Percentiles rank a stretch among this genome's conserved stretches.
phyloP scores from a whole-genome alignment of 495 filamentous ascomycete species.

The Podospora fimiseda region DNA sequence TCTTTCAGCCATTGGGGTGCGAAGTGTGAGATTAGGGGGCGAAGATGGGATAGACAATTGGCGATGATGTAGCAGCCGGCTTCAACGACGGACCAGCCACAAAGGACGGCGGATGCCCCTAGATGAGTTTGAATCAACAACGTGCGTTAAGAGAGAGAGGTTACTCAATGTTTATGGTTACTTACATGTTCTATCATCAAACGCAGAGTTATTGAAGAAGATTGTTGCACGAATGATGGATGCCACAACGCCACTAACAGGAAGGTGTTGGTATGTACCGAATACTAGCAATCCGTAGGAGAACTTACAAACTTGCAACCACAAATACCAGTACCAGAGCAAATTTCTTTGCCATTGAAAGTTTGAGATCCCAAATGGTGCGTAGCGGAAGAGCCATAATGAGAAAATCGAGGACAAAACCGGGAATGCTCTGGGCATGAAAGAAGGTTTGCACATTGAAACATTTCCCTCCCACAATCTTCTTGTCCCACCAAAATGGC shows the following conservation, averaged over 20 bases:
- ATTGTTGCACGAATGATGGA: constrained; percentile 11
- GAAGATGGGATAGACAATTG: constrained; percentile 9
- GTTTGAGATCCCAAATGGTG: constrained; percentile 28
- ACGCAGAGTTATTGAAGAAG: constrained; percentile 10
- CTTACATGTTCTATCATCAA: constrained; percentile 11
- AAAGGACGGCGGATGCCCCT: constrained; percentile 8
- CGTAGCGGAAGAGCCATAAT: constrained; percentile 29
- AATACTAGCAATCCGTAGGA: neutral
- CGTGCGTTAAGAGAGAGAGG: neutral
- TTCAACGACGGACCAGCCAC: constrained; percentile 13
- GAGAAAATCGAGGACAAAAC: constrained; percentile 26
- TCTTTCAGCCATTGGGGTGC: constrained; percentile 10
- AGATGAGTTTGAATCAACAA: neutral
- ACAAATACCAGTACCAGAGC: constrained; percentile 17
- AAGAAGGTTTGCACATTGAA: constrained; percentile 19
- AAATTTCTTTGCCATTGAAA: constrained; percentile 18
- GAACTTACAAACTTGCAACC: constrained; percentile 17
- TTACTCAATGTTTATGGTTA: neutral
- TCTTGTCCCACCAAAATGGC: constrained; percentile 13
- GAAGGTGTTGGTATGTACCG: constrained; percentile 3
- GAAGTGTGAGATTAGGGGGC: constrained; percentile 10
- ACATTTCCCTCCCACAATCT: constrained; percentile 8
- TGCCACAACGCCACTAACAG: constrained; percentile 15
- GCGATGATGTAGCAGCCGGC: constrained; percentile 13
- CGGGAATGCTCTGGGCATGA: constrained; percentile 16